Evolutionary conservation across 768 basidiomycete species (phyloP).

Genomic region (Strobilomyces dryophilus): DNA sequence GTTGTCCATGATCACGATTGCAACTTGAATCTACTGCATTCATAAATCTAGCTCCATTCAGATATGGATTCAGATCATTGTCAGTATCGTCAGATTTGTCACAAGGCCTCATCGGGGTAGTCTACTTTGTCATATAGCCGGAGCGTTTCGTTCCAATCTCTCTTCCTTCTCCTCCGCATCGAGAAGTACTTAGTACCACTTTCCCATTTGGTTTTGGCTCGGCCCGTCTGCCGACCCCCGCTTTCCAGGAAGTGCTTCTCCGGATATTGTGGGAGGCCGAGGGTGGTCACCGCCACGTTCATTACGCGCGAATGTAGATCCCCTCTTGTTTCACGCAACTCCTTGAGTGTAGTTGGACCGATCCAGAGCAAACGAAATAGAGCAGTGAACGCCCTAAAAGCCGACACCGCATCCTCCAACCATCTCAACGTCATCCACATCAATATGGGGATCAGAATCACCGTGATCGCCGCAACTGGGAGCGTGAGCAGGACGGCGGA

Average conservation of each 20-base stretch:
- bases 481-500: conserved; percentile 52
- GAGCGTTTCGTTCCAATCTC: conserved; percentile 65
- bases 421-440: conserved; percentile 93
- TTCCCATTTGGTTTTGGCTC: conserved; percentile 63
- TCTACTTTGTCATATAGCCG: conserved; percentile 52
- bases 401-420: conserved; percentile 79
- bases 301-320: conserved; percentile 64
- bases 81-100: conserved; percentile 5
- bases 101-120: conserved; percentile 52
- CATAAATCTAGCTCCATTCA: neutral
- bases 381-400: conserved; percentile 68
- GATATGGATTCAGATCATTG: neutral
- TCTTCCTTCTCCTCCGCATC: conserved; percentile 55
- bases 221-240: conserved; percentile 59
- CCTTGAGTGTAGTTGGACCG: conserved; percentile 51
- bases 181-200: conserved; percentile 76
- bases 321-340: conserved; percentile 49
- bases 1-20: neutral
- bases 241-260: conserved; percentile 57
- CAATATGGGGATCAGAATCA: conserved; percentile 57
- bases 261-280: conserved; percentile 55
- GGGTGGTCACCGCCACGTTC: conserved; percentile 51
- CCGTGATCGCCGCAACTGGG: conserved; percentile 55
- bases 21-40: no score
- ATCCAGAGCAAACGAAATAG: conserved; percentile 60